Base-by-base conservation (phyloP, 306 rosid genomes). In the Sindora glabra region DNA sequence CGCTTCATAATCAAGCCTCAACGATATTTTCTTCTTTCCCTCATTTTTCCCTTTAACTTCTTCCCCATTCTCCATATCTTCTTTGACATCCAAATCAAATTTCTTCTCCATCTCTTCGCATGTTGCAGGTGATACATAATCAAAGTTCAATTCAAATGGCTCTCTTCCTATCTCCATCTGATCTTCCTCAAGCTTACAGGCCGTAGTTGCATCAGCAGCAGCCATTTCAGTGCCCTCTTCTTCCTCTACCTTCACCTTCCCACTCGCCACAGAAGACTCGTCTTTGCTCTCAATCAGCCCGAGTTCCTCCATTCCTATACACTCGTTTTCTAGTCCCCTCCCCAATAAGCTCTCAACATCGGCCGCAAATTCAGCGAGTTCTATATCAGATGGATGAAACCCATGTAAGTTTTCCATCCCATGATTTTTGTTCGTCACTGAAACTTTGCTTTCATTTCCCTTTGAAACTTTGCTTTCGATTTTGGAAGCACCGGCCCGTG, bases 301-400 rank as follows among this genome's bases (percentile, higher is more conserved):
- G 72, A 89, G 23, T 6, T 77, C 90, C 51, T 86, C 87, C 81
- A 94, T 94, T 8, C 89, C 95, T 4, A 94, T 70, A 21, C 90
- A 82, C 81, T 79, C 84, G 34, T 76, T 77, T 34, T 89, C 95
- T 3, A 86, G 68, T 4, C 87, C 90, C 34, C 71, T 77, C 0
- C 99, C 95, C 71, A 94, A 56, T 23, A 94, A 69, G 52, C 87
- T 89, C 69, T 94, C 99, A 7, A 94, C 99, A 32, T 94, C 95
- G 3, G 95, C 99, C 0, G 99, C 90, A 44, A 92, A 92, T 55
- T 89, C 87, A 3, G 76, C 94, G 5, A 84, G 81, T 18, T 94
- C 97, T 72, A 63, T 72, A 25, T 86, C 95, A 0, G 84, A 76
- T 8, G 89, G 86, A 59, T 77, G 62, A 68, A 84, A 60, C 32